A percentile compares a stretch with the other conserved stretches of the same genome.
Conservation (phyloP, 495 filamentous ascomycete species). For the Astrocystis sublimbata region DNA sequence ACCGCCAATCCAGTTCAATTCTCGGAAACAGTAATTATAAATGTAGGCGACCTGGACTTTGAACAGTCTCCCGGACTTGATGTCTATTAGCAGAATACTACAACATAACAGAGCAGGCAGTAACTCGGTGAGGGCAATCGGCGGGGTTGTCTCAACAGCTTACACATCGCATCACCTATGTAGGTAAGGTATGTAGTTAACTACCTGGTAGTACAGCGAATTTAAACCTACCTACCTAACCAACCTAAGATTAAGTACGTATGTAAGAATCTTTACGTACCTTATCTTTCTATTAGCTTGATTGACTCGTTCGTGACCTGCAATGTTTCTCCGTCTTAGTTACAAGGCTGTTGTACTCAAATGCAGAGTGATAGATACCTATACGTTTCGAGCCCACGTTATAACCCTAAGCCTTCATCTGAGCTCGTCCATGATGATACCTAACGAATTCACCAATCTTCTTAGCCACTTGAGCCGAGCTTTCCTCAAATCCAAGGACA, state of each 20-base stretch:
- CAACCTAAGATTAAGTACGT: no score
- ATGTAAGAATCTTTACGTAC: no score
- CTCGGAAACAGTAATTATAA: background rate
- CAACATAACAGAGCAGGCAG: no score
- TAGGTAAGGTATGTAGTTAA: slow-evolving; percentile 1
- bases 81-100: no score
- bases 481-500: slow-evolving; percentile 10
- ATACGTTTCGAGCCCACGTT: no score
- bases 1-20: background rate
- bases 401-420: background rate
- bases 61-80: no score
- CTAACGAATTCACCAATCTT: slow-evolving; percentile 12
- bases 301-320: no score
- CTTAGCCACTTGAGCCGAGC: slow-evolving; percentile 4
- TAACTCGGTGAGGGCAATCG: background rate
- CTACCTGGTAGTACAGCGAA: no score
- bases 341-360: background rate
- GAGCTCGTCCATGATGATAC: slow-evolving; percentile 3
- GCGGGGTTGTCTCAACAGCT: background rate
- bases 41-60: background rate
- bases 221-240: no score
- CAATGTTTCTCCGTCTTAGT: background rate
- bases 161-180: background rate
- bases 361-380: no score
- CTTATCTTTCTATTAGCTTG: no score